A percentile compares a stretch with the other conserved stretches of the same genome.
Conservation (phyloP, 2,329 filamentous ascomycete genomes). For the Aspergillus jensenii region DNA sequence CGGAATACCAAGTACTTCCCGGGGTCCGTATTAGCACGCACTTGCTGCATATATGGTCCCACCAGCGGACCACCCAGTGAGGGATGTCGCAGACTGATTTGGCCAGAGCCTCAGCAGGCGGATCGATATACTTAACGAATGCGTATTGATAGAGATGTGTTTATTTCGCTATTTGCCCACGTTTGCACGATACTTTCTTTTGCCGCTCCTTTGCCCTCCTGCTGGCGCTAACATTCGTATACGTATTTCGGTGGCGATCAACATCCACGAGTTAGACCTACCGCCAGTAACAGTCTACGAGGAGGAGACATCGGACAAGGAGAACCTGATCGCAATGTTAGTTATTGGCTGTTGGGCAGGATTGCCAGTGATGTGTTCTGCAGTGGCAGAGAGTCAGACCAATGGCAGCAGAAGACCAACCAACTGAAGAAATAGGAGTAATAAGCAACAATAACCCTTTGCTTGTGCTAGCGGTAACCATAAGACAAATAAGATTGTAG, state of each 20-base stretch:
- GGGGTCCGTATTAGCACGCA: conserved; percentile 17
- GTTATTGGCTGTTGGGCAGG: not conserved
- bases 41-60: conserved; percentile 9
- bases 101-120: not conserved
- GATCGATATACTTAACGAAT: not conserved
- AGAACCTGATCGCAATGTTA: not conserved
- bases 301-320: not conserved
- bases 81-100: conserved; percentile 15
- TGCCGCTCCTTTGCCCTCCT: not conserved
- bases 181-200: not conserved
- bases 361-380: conserved; percentile 1
- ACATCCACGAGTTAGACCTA: not conserved
- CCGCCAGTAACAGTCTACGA: not conserved
- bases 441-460: conserved; percentile 9
- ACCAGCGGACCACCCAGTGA: conserved; percentile 15
- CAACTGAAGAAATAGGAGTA: conserved; percentile 7
- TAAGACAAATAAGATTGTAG: conserved; percentile 8
- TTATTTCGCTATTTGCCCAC: not conserved
- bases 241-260: not conserved
- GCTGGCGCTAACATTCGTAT: not conserved
- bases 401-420: not conserved
- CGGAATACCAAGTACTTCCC: not conserved
- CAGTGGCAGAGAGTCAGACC: not conserved
- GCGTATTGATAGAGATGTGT: not conserved
- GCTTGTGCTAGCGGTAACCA: conserved; percentile 1